Evolutionary conservation across 1,284 basidiomycete species (phyloP), one percentile per base, ranked within the genome.

Genomic region (Microbotryomycetes sp.): DNA sequence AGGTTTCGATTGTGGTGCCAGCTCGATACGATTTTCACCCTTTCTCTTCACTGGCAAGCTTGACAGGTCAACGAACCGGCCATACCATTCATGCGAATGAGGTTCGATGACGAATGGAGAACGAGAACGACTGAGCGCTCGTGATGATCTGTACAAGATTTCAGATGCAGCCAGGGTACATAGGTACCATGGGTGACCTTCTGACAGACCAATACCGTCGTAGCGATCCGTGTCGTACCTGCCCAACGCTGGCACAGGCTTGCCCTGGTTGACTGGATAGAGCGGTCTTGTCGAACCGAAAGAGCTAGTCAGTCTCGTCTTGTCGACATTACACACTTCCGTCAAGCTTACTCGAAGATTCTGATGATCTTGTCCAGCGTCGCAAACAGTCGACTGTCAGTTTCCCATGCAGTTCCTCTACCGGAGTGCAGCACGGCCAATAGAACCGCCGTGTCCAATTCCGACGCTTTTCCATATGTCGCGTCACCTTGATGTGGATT

Each of bases 211-310:
- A 4, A 75, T 69, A 22, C 64, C 68, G 47, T 67, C 75, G 69
- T 80, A 80, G 6, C 76, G 70, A 68, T 80, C 79, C 70, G 79
- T 74, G 9, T 66, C 67, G 65, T 80, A 81, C 12, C 79, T 69
- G 0, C 80, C 79, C 12, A 80, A 69, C 0, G 77, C 76, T 66
- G 75, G 71, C 7, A 77, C 77, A 23, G 62, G 49, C 12, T 68
- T 65, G 0, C 66, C 70, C 3, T 60, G n/a, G 66, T 79, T 80
- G 60, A 80, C 69, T 14, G 61, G 56, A 67, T 80, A 80, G n/a
- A 75, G 54, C 6, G 29, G n/a, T n/a, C 64, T 53, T 56, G 62
- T 61, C 3, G 59, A 60, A n/a, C n/a, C n/a, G n/a, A n/a, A n/a
- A n/a, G n/a, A n/a, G n/a, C n/a, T n/a, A 46, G 45, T n/a, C n/a